A percentile compares a stretch with the other conserved stretches of the same genome.
Evolutionary conservation across 345 rosid genomes (phyloP).

Genomic region (Pistacia atlantica): DNA sequence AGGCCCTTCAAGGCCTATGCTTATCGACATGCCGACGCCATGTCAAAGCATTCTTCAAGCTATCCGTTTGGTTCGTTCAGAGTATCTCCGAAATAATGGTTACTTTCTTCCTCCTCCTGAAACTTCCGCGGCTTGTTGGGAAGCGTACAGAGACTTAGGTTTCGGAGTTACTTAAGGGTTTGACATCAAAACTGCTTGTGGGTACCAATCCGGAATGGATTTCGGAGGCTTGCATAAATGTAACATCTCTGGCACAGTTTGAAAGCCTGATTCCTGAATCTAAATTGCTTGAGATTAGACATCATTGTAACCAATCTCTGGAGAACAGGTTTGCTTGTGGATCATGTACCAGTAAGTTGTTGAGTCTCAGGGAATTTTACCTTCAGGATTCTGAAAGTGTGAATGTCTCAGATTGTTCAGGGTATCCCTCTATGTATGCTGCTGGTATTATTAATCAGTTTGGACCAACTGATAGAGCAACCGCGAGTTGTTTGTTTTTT

Average conservation of each 20-base stretch:
- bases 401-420: constrained; percentile 30
- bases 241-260: constrained; percentile 33
- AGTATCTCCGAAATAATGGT: constrained; percentile 28
- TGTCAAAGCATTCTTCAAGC: constrained; percentile 28
- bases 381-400: background rate
- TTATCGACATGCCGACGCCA: constrained; percentile 6
- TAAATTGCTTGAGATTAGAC: constrained; percentile 25
- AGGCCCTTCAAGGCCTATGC: constrained; percentile 15
- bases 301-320: constrained; percentile 31
- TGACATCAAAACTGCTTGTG: constrained; percentile 32
- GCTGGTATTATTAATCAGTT: constrained; percentile 36
- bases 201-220: constrained; percentile 30
- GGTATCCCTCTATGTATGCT: constrained; percentile 33
- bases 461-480: constrained; percentile 39
- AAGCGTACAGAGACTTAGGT: constrained; percentile 23
- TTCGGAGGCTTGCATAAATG: constrained; percentile 26
- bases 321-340: constrained; percentile 24
- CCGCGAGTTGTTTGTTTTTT: constrained; percentile 40
- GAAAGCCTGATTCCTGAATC: constrained; percentile 34
- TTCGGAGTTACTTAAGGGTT: constrained; percentile 21
- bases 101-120: constrained; percentile 36
- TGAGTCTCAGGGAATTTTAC: constrained; percentile 7
- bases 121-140: constrained; percentile 30
- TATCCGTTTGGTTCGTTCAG: constrained; percentile 34
- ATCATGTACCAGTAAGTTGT: constrained; percentile 31